A percentile compares a stretch with the other conserved stretches of the same genome.
Evolutionary conservation across 805 yeast genomes (phyloP).

Genomic region (Schwanniomyces pseudopolymorphus): DNA sequence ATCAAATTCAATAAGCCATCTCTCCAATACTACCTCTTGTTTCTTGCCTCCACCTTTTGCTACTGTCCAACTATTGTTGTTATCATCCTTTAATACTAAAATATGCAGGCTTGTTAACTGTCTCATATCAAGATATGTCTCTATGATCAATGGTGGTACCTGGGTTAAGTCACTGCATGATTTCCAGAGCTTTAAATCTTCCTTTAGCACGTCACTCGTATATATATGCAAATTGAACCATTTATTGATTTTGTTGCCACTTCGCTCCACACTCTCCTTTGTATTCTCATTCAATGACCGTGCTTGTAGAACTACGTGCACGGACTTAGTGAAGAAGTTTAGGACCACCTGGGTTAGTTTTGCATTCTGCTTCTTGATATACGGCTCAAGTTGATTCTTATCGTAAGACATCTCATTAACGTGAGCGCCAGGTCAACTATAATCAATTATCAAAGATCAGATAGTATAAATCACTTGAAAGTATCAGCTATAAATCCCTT

Average conservation of each 20-base stretch:
- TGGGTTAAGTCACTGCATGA: conserved; percentile 36
- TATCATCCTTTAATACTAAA: conserved; percentile 56
- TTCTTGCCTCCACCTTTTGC: conserved; percentile 59
- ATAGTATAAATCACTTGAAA: neutral
- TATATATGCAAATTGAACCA: conserved; percentile 64
- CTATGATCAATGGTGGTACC: conserved; percentile 84
- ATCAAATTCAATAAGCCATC: conserved; percentile 89
- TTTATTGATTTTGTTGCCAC: conserved; percentile 40
- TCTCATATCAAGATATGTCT: conserved; percentile 72
- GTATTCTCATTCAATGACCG: conserved; percentile 28
- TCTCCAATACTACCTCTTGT: conserved; percentile 85
- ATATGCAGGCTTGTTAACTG: conserved; percentile 55
- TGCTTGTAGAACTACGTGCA: conserved; percentile 54
- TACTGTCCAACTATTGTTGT: conserved; percentile 54
- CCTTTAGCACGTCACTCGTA: conserved; percentile 36
- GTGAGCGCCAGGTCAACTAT: neutral
- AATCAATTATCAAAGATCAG: neutral
- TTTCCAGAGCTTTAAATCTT: conserved; percentile 67
- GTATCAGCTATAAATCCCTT: neutral
- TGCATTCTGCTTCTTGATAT: conserved; percentile 25
- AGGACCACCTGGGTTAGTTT: conserved; percentile 47
- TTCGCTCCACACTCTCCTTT: conserved; percentile 8
- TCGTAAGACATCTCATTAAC: conserved; percentile 6
- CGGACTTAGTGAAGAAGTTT: conserved; percentile 65
- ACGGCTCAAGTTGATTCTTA: conserved; percentile 14